A percentile compares a stretch with the other conserved stretches of the same genome.
phyloP scores from a whole-genome alignment of 179 eudicot species.

The Actinidia chinensis region DNA sequence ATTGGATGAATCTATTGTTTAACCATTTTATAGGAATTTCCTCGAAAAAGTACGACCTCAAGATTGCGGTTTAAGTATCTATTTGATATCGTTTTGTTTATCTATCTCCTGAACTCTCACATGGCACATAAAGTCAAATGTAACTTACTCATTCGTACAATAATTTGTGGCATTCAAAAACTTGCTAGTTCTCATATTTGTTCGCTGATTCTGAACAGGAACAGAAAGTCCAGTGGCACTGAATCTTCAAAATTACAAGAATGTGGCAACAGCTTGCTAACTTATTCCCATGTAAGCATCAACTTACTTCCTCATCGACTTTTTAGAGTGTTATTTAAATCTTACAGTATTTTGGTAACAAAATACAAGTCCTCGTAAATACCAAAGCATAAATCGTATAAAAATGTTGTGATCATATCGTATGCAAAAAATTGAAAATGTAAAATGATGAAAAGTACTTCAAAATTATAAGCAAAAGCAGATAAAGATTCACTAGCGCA shows the following conservation, averaged over 20 bases:
- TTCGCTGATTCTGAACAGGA: slow-evolving; percentile 25
- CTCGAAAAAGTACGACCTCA: background rate
- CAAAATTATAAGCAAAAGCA: background rate
- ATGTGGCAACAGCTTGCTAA: slow-evolving; percentile 12
- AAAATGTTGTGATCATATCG: background rate
- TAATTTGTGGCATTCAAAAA: background rate
- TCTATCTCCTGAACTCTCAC: background rate
- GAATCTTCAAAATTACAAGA: slow-evolving; percentile 24
- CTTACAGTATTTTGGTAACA: background rate
- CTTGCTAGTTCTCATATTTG: slow-evolving; percentile 11
- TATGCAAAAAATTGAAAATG: background rate
- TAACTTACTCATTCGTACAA: background rate
- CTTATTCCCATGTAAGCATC: slow-evolving; percentile 31
- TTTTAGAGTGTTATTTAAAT: background rate
- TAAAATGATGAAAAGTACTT: background rate
- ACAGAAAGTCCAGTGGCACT: slow-evolving; percentile 10
- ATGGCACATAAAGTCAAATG: background rate
- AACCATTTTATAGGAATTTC: background rate
- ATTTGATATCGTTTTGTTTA: background rate
- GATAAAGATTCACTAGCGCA: background rate
- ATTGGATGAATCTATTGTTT: background rate
- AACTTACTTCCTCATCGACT: background rate
- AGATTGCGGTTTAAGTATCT: background rate
- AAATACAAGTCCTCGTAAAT: background rate
- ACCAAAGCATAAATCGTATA: background rate